Evolutionary conservation across 768 basidiomycete species (phyloP), one percentile per base, ranked within the genome.

Genomic region (Auricularia sp.): DNA sequence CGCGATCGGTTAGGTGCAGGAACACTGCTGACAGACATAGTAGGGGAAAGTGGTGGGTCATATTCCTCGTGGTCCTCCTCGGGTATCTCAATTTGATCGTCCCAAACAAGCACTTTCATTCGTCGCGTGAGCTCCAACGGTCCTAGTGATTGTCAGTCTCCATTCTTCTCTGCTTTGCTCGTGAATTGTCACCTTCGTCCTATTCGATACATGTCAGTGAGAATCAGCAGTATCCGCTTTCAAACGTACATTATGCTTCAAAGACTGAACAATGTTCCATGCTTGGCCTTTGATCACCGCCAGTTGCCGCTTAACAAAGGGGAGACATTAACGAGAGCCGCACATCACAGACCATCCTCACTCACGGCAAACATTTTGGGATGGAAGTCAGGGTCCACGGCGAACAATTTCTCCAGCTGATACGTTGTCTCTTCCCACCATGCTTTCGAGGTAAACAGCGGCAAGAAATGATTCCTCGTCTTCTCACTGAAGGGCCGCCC

Each of bases 251-350:
- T 77, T 72, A 72, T 93, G 91, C 68, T 82, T 87, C 62, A 93
- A 76, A 1, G 89, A 91, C 72, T 93, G 88, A 2, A 94, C 81
- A 43, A 95, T 88, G 69, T 94, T 93, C 84, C 87, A 92, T 53
- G 90, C 93, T 72, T 95, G 93, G 14, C 91, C 93, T 76, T 95
- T 95, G 65, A 96, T 87, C 3, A 96, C 91, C n/a, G 91, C 87
- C 64, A 95, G 75, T 80, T 96, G 93, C 66, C 88, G 80, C 88
- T 90, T 70, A 56, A 64, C 58, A 56, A 43, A 58, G 33, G 16
- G 7, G 7, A 16, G 42, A 43, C 16, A 43, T 16, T 43, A 7
- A 16, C 42, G 7, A 16, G 33, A 43, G 42, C n/a, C n/a, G n/a
- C n/a, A n/a, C n/a, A n/a, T n/a, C n/a, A n/a, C n/a, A n/a, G n/a